Base-by-base conservation (phyloP, 208 protist species). In the Leishmania arabica region DNA sequence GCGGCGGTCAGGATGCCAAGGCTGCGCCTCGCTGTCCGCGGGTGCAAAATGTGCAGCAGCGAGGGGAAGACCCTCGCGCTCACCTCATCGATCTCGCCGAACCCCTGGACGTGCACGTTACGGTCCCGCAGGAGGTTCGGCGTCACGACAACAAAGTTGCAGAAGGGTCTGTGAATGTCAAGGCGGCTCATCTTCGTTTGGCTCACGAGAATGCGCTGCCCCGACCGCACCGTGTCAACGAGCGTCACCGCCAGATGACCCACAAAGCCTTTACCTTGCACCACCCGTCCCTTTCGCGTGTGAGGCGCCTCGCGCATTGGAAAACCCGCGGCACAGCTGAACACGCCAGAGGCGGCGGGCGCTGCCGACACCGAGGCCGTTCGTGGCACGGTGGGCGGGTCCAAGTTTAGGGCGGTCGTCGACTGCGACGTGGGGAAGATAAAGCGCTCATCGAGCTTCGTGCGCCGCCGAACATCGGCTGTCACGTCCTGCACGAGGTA, bases 201-300 rank as follows among this genome's bases (percentile, higher is more conserved):
- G 77, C 89, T 83, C 51, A 97, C 86, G 42, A 76, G 79, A 6
- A 95, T 79, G 60, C 69, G 84, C 64, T 83, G 82, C 27, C 90
- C 88, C 58, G 90, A 60, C 47, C 86, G 82, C 37, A 60, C 81
- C 17, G 90, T 89, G 77, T 95, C 89, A 9, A 93, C 81, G 54
- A 97, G 54, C 34, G 72, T 79, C 27, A 97, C 40, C 0, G 75
- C 54, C 8, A 97, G 27, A 8, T 40, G 58, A 13, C 73, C 53
- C 8, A 97, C 77, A 45, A 81, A 80, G 13, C 88, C 84, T 42
- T 92, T 91, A 45, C 94, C 94, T 65, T 95, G 92, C 66, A 97
- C 69, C 7, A 87, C 87, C 15, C 82, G 80, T 49, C 86, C 89
- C 21, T 81, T 84, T 77, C 90, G 85, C 31, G 56, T 37, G 11